Conservation (phyloP, 2,329 filamentous ascomycete genomes). For the Diplodia seriata region DNA sequence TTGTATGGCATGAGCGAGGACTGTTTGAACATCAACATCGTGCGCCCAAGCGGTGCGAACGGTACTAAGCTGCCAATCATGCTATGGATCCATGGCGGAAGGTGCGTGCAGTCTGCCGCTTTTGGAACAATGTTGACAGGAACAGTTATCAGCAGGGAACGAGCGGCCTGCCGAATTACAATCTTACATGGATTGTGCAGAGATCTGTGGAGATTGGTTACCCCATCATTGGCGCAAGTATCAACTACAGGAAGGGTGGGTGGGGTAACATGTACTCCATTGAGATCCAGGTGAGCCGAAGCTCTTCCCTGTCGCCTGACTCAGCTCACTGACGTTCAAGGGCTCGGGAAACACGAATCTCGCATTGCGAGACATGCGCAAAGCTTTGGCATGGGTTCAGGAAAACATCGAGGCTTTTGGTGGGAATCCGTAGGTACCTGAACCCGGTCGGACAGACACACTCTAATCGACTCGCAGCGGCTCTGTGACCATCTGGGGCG, state of each 20-base stretch:
- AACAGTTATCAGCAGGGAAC: slow-evolving; percentile 27
- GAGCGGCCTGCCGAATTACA: slow-evolving; percentile 24
- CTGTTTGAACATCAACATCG: slow-evolving; percentile 31
- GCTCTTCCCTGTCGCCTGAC: not conserved
- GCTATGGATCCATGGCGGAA: slow-evolving; percentile 29
- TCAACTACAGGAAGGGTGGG: slow-evolving; percentile 53
- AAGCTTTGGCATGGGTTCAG: slow-evolving; percentile 29
- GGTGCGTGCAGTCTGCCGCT: too few relatives aligned
- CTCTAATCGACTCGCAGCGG: not conserved
- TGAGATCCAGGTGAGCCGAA: slow-evolving; percentile 21
- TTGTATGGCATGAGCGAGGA: slow-evolving; percentile 31
- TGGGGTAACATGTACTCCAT: slow-evolving; percentile 32
- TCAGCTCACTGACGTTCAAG: not conserved
- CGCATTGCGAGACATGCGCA: slow-evolving; percentile 25
- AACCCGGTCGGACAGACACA: too few relatives aligned
- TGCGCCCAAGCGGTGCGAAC: slow-evolving; percentile 23
- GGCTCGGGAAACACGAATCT: slow-evolving; percentile 27
- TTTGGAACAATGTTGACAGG: too few relatives aligned
- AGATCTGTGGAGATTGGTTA: slow-evolving; percentile 43
- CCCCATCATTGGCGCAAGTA: slow-evolving; percentile 45
- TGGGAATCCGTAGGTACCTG: slow-evolving; percentile 1
- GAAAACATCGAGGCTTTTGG: slow-evolving; percentile 31
- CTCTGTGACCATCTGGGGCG: slow-evolving; percentile 30
- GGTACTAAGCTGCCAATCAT: slow-evolving; percentile 8
- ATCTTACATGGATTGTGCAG: slow-evolving; percentile 40